Evolutionary conservation across 495 filamentous ascomycete genomes (phyloP).

Genomic region (Hypoxylon intermedium): DNA sequence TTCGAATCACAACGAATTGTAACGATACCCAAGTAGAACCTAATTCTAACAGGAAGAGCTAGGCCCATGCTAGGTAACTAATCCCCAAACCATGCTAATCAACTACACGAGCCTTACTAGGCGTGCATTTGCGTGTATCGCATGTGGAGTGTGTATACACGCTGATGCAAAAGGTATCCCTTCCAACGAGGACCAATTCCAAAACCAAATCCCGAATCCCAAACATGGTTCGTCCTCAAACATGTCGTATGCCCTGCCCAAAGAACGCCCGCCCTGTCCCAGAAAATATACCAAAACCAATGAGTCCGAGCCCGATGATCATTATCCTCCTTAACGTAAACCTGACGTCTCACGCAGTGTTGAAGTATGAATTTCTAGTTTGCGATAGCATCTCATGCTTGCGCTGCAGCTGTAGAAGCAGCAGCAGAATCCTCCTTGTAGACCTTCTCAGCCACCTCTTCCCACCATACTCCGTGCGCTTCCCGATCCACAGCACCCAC

Average conservation of each 20-base stretch:
- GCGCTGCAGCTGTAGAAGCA: slow-evolving; percentile 7
- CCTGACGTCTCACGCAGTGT: slow-evolving; percentile 6
- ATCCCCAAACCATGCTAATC: slow-evolving; percentile 20
- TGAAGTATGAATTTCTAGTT: slow-evolving; percentile 3
- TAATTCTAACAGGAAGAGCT: slow-evolving; percentile 21
- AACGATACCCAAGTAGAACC: no score
- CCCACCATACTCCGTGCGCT: slow-evolving; percentile 82
- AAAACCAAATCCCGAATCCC: slow-evolving; percentile 25
- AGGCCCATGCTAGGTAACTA: not conserved
- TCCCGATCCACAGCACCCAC: slow-evolving; percentile 81
- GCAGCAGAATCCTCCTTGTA: slow-evolving; percentile 45
- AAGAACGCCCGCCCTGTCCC: slow-evolving; percentile 26
- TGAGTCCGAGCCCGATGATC: slow-evolving; percentile 29
- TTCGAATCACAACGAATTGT: no score
- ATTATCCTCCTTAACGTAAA: slow-evolving; percentile 23
- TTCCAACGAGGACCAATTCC: slow-evolving; percentile 26
- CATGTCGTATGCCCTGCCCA: slow-evolving; percentile 27
- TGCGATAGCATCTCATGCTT: slow-evolving; percentile 2
- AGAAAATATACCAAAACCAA: slow-evolving; percentile 26
- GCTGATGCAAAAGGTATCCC: slow-evolving; percentile 42
- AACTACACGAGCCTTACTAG: slow-evolving; percentile 13
- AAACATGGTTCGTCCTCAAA: slow-evolving; percentile 16
- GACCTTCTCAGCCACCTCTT: slow-evolving; percentile 63
- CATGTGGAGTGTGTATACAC: slow-evolving; percentile 11
- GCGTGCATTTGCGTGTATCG: no score